phyloP scores from a whole-genome alignment of 352 stramenopile species.

The Globisporangium paddicum region DNA sequence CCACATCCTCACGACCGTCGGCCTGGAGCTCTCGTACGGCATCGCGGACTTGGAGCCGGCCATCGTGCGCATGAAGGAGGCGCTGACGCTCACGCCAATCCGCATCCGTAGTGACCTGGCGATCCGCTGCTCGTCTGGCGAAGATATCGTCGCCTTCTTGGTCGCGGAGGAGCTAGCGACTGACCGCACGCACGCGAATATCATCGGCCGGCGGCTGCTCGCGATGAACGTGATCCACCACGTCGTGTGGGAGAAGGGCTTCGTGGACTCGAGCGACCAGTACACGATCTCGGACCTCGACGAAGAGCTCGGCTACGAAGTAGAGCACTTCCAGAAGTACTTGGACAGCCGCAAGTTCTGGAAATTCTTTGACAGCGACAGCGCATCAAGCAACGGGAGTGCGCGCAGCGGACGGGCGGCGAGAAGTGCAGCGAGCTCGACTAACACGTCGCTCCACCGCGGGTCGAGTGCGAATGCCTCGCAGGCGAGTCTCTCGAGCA shows the following conservation, averaged over 20 bases:
- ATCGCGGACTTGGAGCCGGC: constrained; percentile 51
- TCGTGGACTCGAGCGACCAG: constrained; percentile 69
- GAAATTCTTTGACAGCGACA: constrained; percentile 60
- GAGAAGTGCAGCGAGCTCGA: constrained; percentile 29
- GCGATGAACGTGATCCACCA: constrained; percentile 85
- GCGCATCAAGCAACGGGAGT: constrained; percentile 18
- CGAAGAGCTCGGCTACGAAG: constrained; percentile 52
- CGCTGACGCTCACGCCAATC: constrained; percentile 50
- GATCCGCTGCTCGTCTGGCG: constrained; percentile 58
- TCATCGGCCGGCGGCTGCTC: constrained; percentile 55
- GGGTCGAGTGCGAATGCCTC: constrained; percentile 9
- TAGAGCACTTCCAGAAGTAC: constrained; percentile 78
- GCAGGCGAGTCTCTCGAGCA: constrained; percentile 9
- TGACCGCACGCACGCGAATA: constrained; percentile 46
- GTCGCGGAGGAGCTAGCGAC: constrained; percentile 42
- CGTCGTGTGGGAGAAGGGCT: constrained; percentile 82
- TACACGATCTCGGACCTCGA: constrained; percentile 64
- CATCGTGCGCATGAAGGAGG: constrained; percentile 49
- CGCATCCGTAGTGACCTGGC: constrained; percentile 62
- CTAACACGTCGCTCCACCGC: constrained; percentile 5
- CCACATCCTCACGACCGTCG: constrained; percentile 41
- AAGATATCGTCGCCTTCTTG: constrained; percentile 69
- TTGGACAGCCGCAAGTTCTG: constrained; percentile 80
- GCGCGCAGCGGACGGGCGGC: constrained; percentile 14
- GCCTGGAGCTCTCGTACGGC: constrained; percentile 42